These are phyloP conservation scores for Mycena galericulata DNA, from an alignment of 768 basidiomycete species.

Conservation along the genomic window DNA sequence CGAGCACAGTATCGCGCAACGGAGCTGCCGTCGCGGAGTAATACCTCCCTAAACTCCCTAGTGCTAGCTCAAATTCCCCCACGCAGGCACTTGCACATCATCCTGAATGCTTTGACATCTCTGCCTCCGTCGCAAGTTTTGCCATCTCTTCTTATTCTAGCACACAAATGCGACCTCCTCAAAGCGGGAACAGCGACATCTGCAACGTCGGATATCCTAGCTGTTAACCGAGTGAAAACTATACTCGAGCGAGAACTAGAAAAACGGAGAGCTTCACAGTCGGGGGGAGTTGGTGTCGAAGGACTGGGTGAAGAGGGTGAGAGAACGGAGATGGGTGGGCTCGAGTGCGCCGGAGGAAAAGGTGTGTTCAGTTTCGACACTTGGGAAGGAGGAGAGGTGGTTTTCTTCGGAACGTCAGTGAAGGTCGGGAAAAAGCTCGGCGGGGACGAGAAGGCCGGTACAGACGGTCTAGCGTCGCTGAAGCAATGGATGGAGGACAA, in stretches of 20 bases:
- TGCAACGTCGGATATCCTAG: conserved; percentile 56
- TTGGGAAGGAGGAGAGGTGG: conserved; percentile 89
- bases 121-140: conserved; percentile 76
- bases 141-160: conserved; percentile 75
- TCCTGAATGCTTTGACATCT: conserved; percentile 77
- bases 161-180: conserved; percentile 83
- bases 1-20: conserved; percentile 82
- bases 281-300: conserved; percentile 76
- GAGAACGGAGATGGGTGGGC: conserved; percentile 73
- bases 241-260: conserved; percentile 89
- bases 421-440: conserved; percentile 35
- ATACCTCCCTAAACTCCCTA: conserved; percentile 10
- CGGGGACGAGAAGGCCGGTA: conserved; percentile 52
- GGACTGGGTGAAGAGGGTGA: conserved; percentile 79
- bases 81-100: conserved; percentile 76
- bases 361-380: conserved; percentile 77
- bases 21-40: conserved; percentile 84
- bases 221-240: conserved; percentile 76
- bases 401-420: conserved; percentile 72
- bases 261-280: conserved; percentile 75
- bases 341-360: conserved; percentile 73
- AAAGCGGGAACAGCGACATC: conserved; percentile 57
- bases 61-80: conserved; percentile 10
- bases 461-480: conserved; percentile 56
- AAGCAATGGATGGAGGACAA: conserved; percentile 62